A percentile compares a stretch with the other conserved stretches of the same genome.
Conservation (phyloP, 257 asterid species). For the Orobanche coerulescens region DNA sequence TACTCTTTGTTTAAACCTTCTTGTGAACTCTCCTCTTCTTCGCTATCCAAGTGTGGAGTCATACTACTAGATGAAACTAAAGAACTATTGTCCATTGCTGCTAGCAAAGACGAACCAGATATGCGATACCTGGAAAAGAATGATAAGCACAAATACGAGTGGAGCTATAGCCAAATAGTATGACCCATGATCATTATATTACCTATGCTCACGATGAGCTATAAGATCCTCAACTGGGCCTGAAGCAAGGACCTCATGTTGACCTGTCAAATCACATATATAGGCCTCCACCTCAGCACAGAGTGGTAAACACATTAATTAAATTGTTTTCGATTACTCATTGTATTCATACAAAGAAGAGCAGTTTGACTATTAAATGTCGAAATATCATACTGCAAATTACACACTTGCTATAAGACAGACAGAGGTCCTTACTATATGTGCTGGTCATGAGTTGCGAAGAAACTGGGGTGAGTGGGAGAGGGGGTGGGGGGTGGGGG, state of each 20-base stretch:
- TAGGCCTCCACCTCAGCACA: slow-evolving; percentile 10
- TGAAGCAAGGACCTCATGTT: slow-evolving; percentile 94
- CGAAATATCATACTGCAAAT: slow-evolving; percentile 9
- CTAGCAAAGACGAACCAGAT: slow-evolving; percentile 87
- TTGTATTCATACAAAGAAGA: neutral
- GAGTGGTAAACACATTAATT: slow-evolving; percentile 1
- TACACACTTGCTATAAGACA: too few relatives aligned
- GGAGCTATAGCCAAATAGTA: slow-evolving; percentile 12
- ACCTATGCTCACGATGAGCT: slow-evolving; percentile 99
- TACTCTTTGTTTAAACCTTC: slow-evolving; percentile 35
- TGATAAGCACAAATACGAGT: slow-evolving; percentile 16
- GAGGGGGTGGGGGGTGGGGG: neutral
- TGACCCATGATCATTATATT: slow-evolving; percentile 19
- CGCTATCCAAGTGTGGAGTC: slow-evolving; percentile 42
- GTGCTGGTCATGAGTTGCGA: neutral
- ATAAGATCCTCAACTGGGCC: slow-evolving; percentile 99
- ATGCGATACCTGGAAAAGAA: slow-evolving; percentile 78
- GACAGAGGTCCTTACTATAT: too few relatives aligned
- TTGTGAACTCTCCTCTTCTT: slow-evolving; percentile 45
- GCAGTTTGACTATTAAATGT: neutral
- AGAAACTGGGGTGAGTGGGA: neutral
- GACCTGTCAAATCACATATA: slow-evolving; percentile 42
- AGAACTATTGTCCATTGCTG: slow-evolving; percentile 95
- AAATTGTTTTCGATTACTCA: neutral
- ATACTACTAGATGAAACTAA: slow-evolving; percentile 41